A percentile compares a stretch with the other conserved stretches of the same genome.
phyloP scores from a whole-genome alignment of 805 yeast species.

The Maudiozyma barnettii region DNA sequence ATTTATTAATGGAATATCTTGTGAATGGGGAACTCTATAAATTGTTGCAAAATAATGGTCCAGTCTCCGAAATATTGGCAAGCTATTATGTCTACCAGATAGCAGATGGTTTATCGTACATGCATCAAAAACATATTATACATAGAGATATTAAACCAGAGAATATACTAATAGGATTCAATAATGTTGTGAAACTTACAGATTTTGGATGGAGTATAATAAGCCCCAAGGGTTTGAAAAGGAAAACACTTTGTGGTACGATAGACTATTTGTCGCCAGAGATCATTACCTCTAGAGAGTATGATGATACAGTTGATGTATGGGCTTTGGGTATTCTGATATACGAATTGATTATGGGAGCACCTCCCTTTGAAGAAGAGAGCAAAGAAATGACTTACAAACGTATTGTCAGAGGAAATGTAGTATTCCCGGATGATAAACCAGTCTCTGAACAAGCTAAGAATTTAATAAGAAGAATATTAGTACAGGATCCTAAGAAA shows the following conservation, averaged over 20 bases:
- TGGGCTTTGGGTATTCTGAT: constrained; percentile 90
- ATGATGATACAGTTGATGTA: constrained; percentile 70
- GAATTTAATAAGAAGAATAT: constrained; percentile 54
- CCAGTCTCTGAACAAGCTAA: constrained; percentile 60
- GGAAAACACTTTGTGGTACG: constrained; percentile 90
- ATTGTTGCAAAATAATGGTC: constrained; percentile 50
- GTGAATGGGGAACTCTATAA: constrained; percentile 81
- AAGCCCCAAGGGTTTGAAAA: constrained; percentile 45
- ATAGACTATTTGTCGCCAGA: constrained; percentile 93
- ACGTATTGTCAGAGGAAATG: constrained; percentile 69
- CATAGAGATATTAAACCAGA: constrained; percentile 95
- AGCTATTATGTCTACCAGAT: constrained; percentile 76
- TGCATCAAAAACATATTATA: constrained; percentile 72
- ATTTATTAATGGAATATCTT: constrained; percentile 75
- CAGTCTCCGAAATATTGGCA: constrained; percentile 66
- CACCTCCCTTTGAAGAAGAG: constrained; percentile 85
- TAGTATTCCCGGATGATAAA: constrained; percentile 53
- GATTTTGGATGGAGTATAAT: constrained; percentile 94
- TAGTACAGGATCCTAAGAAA: constrained; percentile 59
- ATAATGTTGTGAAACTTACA: constrained; percentile 71
- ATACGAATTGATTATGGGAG: constrained; percentile 79
- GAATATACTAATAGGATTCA: constrained; percentile 68
- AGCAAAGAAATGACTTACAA: constrained; percentile 70
- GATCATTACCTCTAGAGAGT: constrained; percentile 75
- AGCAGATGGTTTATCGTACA: constrained; percentile 65